These are phyloP conservation scores for Candida xyloterini DNA, from an alignment of 805 yeast species.

Conservation along the genomic window DNA sequence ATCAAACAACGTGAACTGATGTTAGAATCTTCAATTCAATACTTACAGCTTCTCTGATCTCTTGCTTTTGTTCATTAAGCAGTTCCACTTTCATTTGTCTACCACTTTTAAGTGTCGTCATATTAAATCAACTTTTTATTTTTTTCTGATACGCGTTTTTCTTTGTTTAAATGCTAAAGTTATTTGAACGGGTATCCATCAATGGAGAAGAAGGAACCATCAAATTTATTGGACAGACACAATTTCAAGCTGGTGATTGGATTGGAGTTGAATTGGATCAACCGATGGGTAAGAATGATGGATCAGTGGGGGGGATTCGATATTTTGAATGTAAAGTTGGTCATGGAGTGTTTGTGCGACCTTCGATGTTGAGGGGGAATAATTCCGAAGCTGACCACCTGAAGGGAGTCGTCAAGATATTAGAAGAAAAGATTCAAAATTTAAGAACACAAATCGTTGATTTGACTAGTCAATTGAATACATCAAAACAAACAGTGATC, in stretches of 20 bases:
- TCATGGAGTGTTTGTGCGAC: conserved; percentile 50
- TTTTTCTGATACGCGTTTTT: conserved; percentile 2
- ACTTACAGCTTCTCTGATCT: conserved; percentile 78
- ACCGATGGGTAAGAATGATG: conserved; percentile 47
- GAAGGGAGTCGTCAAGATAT: neutral
- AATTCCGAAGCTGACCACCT: neutral
- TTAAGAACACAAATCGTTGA: conserved; percentile 30
- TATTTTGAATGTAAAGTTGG: conserved; percentile 39
- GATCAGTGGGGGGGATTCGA: conserved; percentile 40
- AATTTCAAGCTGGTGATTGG: conserved; percentile 62
- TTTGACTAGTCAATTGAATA: conserved; percentile 25
- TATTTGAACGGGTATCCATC: conserved; percentile 35
- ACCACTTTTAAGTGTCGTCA: conserved; percentile 20
- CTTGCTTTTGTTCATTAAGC: conserved; percentile 83
- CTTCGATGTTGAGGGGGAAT: conserved; percentile 26
- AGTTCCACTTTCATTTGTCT: conserved; percentile 59
- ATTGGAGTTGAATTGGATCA: conserved; percentile 45
- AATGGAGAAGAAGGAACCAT: conserved; percentile 44
- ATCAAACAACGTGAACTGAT: conserved; percentile 74
- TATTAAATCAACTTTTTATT: conserved; percentile 1
- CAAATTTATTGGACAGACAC: conserved; percentile 49
- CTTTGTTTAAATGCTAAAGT: conserved; percentile 3
- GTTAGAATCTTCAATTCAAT: neutral
- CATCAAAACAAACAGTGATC: conserved; percentile 18
- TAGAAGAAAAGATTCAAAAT: conserved; percentile 45